Conservation (phyloP, 441 rosid species). For the Populus tomentosa region DNA sequence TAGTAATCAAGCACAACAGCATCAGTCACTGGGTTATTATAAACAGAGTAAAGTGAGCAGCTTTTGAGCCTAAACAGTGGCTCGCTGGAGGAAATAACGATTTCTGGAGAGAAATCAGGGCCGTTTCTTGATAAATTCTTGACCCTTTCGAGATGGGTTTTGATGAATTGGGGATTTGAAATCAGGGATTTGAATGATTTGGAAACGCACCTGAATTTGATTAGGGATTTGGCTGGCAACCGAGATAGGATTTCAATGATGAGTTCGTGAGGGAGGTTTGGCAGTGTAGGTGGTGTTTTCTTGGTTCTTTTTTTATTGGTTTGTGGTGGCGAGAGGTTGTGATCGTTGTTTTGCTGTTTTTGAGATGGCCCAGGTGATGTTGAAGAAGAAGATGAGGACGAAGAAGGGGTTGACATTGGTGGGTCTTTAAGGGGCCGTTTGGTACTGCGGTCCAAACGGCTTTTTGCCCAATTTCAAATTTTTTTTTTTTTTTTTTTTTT, state of each 20-base stretch:
- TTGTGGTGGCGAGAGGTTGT: background rate
- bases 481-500: no score
- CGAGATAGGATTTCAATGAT: constrained; percentile 14
- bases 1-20: background rate
- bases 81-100: background rate
- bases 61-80: background rate
- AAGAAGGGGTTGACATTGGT: background rate
- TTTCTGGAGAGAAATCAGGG: background rate
- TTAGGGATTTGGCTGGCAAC: constrained; percentile 16
- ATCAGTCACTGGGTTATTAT: background rate
- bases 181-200: constrained; percentile 13
- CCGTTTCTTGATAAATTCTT: background rate
- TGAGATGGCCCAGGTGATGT: background rate
- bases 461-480: no score
- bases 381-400: background rate
- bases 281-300: background rate
- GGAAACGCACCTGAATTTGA: constrained; percentile 14
- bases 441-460: no score
- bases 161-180: constrained; percentile 15
- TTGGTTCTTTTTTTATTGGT: background rate
- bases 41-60: constrained; percentile 11
- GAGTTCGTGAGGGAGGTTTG: constrained; percentile 15
- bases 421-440: no score
- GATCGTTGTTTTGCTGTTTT: background rate
- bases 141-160: constrained; percentile 14